Evolutionary conservation across 2,329 filamentous ascomycete genomes (phyloP), one percentile per base, ranked within the genome.

Genomic region (Purpureocillium takamizusanense): DNA sequence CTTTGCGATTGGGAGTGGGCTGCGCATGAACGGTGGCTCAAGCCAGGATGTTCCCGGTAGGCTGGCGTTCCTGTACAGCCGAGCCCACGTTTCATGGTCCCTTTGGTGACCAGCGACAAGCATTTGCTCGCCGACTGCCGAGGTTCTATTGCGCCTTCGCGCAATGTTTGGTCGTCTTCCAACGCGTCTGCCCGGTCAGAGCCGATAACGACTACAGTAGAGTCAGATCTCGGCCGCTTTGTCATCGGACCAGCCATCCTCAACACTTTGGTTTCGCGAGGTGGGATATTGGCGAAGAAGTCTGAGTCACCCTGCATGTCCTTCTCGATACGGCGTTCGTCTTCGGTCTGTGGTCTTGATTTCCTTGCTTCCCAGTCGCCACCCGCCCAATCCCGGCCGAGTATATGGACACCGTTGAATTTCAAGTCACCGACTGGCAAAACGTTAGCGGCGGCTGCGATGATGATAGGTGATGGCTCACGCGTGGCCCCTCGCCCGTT

Each of bases 341-440:
- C 46, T 13, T 46, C 50, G 3, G 44, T 23, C 27, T 44, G 44
- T 16, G 45, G 44, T 34, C 41, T 47, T 9, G 12, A 1, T 6
- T 12, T 33, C 5, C 35, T 6, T 25, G 21, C 9, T n/a, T 12
- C 31, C 13, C 12, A 36, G n/a, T 39, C 40, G 28, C 8, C 7
- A 28, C 15, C 14, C 4, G 21, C 9, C 13, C 23, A 13, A 9
- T 27, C 15, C 31, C 21, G 27, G 31, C 38, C 33, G 6, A 69
- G 54, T 43, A 72, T 69, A 8, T 59, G 51, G 64, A 74, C 70
- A 36, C 70, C 60, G 18, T 72, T 72, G 44, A 75, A 77, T 1
- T 60, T 59, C 14, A 78, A 60, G 42, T 77, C 72, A 4, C 66
- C 55, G 21, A 75, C 74, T 76, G 27, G 21, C 13, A 7, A 7